Percentiles rank a stretch among this genome's conserved stretches.
Conservation (phyloP, 495 filamentous ascomycete genomes). For the Lophiotrema nucula region DNA sequence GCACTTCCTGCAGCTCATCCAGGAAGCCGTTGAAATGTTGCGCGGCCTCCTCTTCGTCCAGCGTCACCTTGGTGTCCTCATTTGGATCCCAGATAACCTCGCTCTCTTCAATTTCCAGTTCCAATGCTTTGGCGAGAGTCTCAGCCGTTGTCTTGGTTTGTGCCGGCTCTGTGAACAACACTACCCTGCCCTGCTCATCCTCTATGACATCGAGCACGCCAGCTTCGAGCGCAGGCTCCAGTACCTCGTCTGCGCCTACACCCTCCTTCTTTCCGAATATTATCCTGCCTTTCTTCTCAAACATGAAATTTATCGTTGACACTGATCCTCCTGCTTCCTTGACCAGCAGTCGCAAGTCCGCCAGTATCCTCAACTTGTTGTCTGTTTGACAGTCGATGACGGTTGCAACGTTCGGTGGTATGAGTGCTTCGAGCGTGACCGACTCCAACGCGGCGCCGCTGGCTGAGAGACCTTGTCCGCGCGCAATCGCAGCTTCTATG, state of each 20-base stretch:
- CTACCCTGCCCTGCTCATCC: constrained; percentile 66
- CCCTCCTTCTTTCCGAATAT: constrained; percentile 63
- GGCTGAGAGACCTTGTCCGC: constrained; percentile 78
- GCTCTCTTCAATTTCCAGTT: constrained; percentile 62
- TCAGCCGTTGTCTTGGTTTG: constrained; percentile 65
- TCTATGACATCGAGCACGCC: constrained; percentile 78
- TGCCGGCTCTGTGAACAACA: constrained; percentile 72
- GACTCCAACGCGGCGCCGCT: constrained; percentile 70
- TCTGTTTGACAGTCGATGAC: constrained; percentile 86
- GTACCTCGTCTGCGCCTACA: constrained; percentile 65
- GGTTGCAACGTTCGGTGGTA: constrained; percentile 72
- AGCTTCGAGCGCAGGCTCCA: constrained; percentile 83
- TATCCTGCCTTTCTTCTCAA: constrained; percentile 72
- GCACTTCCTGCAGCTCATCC: constrained; percentile 49
- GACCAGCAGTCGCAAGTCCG: constrained; percentile 65
- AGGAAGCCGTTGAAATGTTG: constrained; percentile 54
- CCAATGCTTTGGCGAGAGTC: constrained; percentile 55
- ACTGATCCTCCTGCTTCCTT: constrained; percentile 66
- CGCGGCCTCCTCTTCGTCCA: constrained; percentile 47
- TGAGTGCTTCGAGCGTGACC: constrained; percentile 76
- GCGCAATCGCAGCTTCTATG: constrained; percentile 80
- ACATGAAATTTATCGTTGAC: constrained; percentile 77
- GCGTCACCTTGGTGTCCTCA: constrained; percentile 66
- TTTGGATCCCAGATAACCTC: constrained; percentile 88
- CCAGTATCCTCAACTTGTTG: constrained; percentile 66